Conservation (phyloP, 306 rosid species). For the Vigna hirtella region DNA sequence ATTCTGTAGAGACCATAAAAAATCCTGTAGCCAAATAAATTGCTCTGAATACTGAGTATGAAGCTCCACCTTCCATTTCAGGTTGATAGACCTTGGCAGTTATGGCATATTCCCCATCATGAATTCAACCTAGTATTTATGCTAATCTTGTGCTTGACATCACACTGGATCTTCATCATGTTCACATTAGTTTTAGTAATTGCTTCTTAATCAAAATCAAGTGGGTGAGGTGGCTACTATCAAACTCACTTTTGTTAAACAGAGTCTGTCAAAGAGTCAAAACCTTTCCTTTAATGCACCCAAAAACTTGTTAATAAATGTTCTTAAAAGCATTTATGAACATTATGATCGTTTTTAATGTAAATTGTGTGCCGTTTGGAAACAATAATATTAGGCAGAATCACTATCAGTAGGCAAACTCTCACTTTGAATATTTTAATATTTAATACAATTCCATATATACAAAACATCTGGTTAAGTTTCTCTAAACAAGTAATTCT, state of each 20-base stretch:
- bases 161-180: conserved; percentile 34
- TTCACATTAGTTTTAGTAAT: conserved; percentile 17
- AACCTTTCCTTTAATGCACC: not conserved
- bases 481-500: too few species aligned
- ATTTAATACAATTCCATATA: too few species aligned
- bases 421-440: too few species aligned
- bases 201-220: conserved; percentile 34
- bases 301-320: not conserved
- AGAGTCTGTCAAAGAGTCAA: conserved; percentile 20
- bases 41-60: not conserved
- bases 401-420: too few species aligned
- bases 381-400: too few species aligned
- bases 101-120: conserved; percentile 35
- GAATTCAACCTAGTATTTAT: conserved; percentile 10
- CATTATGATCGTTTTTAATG: too few species aligned
- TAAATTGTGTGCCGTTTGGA: too few species aligned
- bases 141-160: conserved; percentile 20
- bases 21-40: not conserved
- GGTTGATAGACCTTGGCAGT: not conserved
- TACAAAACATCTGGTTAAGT: too few species aligned
- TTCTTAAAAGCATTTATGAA: not conserved
- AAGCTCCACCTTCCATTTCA: conserved; percentile 16
- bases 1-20: not conserved
- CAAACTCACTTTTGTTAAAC: conserved; percentile 26
- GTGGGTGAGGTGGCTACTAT: conserved; percentile 2